A percentile compares a stretch with the other conserved stretches of the same genome.
These are phyloP conservation scores for Phytophthora ohioensis DNA, from an alignment of 352 stramenopile genomes.

Conservation along the genomic window DNA sequence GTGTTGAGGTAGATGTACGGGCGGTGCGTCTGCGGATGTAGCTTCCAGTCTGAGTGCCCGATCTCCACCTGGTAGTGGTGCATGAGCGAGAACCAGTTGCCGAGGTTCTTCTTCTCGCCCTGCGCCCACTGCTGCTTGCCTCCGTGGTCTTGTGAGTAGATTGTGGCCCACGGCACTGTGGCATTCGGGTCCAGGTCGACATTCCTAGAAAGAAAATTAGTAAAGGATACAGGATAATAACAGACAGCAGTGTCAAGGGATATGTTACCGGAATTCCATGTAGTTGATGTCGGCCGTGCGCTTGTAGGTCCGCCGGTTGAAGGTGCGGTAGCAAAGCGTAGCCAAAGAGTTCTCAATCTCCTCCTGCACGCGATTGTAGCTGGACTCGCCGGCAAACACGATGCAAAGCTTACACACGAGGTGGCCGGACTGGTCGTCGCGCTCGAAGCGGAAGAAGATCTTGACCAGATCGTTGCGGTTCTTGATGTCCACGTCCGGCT, in stretches of 20 bases:
- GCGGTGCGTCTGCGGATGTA: constrained; percentile 51
- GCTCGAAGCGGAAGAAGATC: constrained; percentile 86
- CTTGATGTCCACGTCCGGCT: constrained; percentile 84
- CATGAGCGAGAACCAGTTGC: constrained; percentile 91
- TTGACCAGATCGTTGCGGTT: constrained; percentile 87
- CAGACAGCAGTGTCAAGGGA: not conserved
- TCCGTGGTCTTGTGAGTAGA: constrained; percentile 81
- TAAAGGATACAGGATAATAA: not conserved
- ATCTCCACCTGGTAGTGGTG: constrained; percentile 84
- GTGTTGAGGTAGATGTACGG: constrained; percentile 89
- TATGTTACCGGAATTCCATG: constrained; percentile 77
- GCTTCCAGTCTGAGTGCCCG: constrained; percentile 53
- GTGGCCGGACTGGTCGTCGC: constrained; percentile 49
- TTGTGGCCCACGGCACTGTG: constrained; percentile 58
- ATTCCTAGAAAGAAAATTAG: constrained; percentile 39
- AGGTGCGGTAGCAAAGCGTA: constrained; percentile 85
- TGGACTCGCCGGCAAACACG: constrained; percentile 84
- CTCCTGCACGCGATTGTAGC: constrained; percentile 82
- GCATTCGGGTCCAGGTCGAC: constrained; percentile 65
- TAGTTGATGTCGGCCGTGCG: constrained; percentile 92
- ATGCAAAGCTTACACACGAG: constrained; percentile 86
- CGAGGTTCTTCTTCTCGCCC: constrained; percentile 83
- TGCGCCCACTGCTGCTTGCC: constrained; percentile 86
- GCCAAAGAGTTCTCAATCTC: constrained; percentile 79
- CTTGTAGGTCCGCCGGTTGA: constrained; percentile 89